Conservation (phyloP, 1,284 basidiomycete genomes). For the Cystobasidium sp. region DNA sequence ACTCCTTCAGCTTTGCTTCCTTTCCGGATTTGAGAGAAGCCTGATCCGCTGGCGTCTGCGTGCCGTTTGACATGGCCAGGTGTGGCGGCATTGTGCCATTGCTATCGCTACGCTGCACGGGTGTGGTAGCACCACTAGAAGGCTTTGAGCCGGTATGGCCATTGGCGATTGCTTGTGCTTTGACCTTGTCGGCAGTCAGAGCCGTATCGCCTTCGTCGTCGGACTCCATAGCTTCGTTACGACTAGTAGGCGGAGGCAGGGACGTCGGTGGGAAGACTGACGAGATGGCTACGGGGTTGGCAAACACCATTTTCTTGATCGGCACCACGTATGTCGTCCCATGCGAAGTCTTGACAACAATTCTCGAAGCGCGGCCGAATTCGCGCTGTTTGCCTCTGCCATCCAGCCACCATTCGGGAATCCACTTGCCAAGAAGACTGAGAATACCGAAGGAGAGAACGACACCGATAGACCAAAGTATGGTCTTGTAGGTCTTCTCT, state of each 20-base stretch:
- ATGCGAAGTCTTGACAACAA: conserved; percentile 88
- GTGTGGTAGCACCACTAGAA: conserved; percentile 54
- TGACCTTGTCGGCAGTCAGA: conserved; percentile 42
- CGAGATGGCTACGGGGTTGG: conserved; percentile 67
- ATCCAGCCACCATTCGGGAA: conserved; percentile 84
- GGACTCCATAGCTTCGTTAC: conserved; percentile 34
- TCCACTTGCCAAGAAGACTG: conserved; percentile 87
- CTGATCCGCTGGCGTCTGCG: conserved; percentile 9
- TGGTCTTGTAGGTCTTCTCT: conserved; percentile 67
- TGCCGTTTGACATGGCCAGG: conserved; percentile 15
- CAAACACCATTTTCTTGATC: conserved; percentile 70
- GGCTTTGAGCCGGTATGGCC: conserved; percentile 57
- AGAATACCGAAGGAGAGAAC: conserved; percentile 75
- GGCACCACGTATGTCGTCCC: conserved; percentile 79
- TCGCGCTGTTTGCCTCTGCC: conserved; percentile 83
- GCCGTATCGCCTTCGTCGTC: conserved; percentile 44
- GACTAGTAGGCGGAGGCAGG: conserved; percentile 40
- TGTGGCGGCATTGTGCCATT: conserved; percentile 3
- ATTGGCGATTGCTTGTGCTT: conserved; percentile 56
- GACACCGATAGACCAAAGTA: conserved; percentile 75
- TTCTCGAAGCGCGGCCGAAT: conserved; percentile 74
- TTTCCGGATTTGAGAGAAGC: conserved; percentile 35
- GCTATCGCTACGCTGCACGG: conserved; percentile 8
- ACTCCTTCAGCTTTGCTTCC: conserved; percentile 52
- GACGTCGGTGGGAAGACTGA: conserved; percentile 69